These are phyloP conservation scores for Ophiocordyceps camponoti-leonardi DNA, from an alignment of 2,329 filamentous ascomycete species.

Conservation along the genomic window DNA sequence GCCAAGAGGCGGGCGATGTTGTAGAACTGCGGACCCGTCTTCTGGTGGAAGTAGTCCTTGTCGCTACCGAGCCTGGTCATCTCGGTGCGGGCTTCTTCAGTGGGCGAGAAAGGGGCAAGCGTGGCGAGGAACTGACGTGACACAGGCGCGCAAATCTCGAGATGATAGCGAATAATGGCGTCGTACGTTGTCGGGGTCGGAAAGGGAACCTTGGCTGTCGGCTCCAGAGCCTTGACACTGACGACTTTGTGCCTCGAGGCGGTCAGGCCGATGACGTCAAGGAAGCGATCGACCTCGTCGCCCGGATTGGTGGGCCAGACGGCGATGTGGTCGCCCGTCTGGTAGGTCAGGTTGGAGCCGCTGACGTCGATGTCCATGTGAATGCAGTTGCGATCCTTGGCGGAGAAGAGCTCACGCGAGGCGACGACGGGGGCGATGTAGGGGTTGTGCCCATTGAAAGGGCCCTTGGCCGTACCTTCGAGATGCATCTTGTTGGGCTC, in stretches of 20 bases:
- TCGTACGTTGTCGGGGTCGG: slow-evolving; percentile 95
- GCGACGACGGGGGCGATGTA: slow-evolving; percentile 88
- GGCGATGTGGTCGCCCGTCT: slow-evolving; percentile 93
- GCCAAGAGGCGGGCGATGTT: slow-evolving; percentile 81
- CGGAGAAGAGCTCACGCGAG: slow-evolving; percentile 78
- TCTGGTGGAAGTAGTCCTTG: slow-evolving; percentile 87
- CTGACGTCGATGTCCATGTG: slow-evolving; percentile 91
- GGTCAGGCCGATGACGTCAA: slow-evolving; percentile 58
- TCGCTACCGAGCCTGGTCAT: slow-evolving; percentile 79
- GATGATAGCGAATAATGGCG: slow-evolving; percentile 81
- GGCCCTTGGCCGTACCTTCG: slow-evolving; percentile 65
- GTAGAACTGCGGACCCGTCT: slow-evolving; percentile 64
- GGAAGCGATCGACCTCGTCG: slow-evolving; percentile 77
- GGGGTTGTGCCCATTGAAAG: slow-evolving; percentile 92
- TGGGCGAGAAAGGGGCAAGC: slow-evolving; percentile 76
- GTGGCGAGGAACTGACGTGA: slow-evolving; percentile 89
- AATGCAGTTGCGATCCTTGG: slow-evolving; percentile 83
- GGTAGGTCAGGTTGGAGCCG: slow-evolving; percentile 78
- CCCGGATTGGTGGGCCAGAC: slow-evolving; percentile 95
- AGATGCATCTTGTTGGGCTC: slow-evolving; percentile 96
- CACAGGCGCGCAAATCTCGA: slow-evolving; percentile 89
- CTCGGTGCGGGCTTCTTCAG: slow-evolving; percentile 69
- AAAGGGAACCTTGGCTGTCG: slow-evolving; percentile 94
- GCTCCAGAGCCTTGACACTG: slow-evolving; percentile 77
- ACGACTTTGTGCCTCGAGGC: slow-evolving; percentile 71